Base-by-base conservation (phyloP, 306 rosid species). In the Oemleria cerasiformis region DNA sequence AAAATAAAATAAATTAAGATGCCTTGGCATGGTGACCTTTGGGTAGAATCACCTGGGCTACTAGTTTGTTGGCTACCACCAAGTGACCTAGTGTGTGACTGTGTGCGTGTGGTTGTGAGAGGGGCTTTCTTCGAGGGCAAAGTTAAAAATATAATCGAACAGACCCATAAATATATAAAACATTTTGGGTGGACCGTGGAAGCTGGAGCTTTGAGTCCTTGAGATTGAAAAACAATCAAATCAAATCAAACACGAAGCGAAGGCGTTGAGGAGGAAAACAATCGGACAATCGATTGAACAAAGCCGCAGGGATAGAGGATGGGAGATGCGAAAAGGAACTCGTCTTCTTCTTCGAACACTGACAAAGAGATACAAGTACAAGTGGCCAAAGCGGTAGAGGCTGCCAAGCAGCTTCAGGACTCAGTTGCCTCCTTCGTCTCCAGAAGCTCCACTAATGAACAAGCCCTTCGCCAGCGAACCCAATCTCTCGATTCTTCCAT, bases 351-450 rank as follows among this genome's bases (percentile, higher is more conserved):
- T 51, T 7, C 65, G 56, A 8, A 20, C 45, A 13, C 25, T 39
- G 66, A 39, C 25, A 74, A 82, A 4, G 80, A 77, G 14, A 42
- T 94, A 11, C 90, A 86, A 76, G 92, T 81, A 55, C 84, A 91
- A 69, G 82, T 87, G 14, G 87, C 59, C 20, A 78, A 69, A 57
- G 90, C 79, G 8, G 39, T 91, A n/a, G 99, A 94, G 69, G 88
- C 79, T 20, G 97, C 84, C 0, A 94, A 94, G 65, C 92, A 88
- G 50, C 77, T 94, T 25, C 30, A 25, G 30, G 30, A 25, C 30
- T 25, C 30, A 25, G 30, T 25, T 25, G 30, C 30, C 30, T 25
- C 30, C 30, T 25, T 25, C 30, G 30, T 25, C 30, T 25, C 30
- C 30, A 25, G 30, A 25, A 25, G 30, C 30, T 25, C 30, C 30